Percentiles rank a stretch among this genome's conserved stretches.
phyloP scores from a whole-genome alignment of 2,329 filamentous ascomycete species.

The Dactylellina drechsleri region DNA sequence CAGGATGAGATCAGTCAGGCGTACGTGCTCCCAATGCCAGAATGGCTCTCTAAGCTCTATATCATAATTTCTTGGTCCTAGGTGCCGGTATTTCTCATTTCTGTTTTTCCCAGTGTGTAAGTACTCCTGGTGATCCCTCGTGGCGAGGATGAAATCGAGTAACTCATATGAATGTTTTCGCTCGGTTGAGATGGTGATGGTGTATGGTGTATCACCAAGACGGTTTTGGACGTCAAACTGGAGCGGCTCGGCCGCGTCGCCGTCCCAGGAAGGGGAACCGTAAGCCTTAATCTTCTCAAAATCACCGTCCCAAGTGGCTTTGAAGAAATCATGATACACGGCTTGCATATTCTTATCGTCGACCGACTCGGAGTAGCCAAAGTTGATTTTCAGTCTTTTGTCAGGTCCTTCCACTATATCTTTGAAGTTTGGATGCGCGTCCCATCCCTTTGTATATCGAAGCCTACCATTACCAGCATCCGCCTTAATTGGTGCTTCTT shows the following conservation, averaged over 20 bases:
- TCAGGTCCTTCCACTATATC: slow-evolving; percentile 57
- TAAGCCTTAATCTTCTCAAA: slow-evolving; percentile 18
- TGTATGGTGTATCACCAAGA: slow-evolving; percentile 68
- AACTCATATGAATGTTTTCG: not conserved
- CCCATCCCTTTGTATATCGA: not conserved
- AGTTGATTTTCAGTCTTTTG: not conserved
- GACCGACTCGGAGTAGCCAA: slow-evolving; percentile 15
- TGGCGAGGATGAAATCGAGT: not conserved
- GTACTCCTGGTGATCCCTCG: not conserved
- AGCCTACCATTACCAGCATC: not conserved
- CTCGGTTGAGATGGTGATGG: not conserved
- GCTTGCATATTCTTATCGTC: slow-evolving; percentile 29
- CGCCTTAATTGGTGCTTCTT: too few species aligned
- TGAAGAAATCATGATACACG: slow-evolving; percentile 63
- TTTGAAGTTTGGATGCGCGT: slow-evolving; percentile 52
- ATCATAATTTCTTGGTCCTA: slow-evolving; percentile 64
- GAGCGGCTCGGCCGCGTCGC: slow-evolving; percentile 72
- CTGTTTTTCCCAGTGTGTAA: not conserved
- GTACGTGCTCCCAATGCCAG: slow-evolving; percentile 55
- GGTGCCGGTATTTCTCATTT: not conserved
- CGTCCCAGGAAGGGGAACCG: slow-evolving; percentile 61
- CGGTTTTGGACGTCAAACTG: slow-evolving; percentile 66
- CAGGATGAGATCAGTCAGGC: not conserved
- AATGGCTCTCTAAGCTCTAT: slow-evolving; percentile 67
- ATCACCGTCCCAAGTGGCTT: slow-evolving; percentile 78